These are phyloP conservation scores for Phanerochaete carnosa DNA, from an alignment of 768 basidiomycete genomes.

Conservation along the genomic window DNA sequence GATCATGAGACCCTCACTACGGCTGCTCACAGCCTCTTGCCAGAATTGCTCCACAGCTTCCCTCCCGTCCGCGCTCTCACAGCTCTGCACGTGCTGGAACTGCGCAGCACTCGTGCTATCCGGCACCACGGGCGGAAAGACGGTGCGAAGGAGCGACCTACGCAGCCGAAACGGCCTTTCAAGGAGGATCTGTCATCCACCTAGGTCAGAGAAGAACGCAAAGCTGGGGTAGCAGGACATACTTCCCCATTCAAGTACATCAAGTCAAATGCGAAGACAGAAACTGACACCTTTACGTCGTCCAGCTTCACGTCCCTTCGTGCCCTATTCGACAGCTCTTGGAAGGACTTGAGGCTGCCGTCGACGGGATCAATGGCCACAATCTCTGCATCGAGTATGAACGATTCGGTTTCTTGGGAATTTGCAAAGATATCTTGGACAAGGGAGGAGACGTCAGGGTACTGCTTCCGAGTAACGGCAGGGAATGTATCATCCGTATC, in stretches of 20 bases:
- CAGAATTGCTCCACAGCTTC: conserved; percentile 74
- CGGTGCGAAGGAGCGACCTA: conserved; percentile 55
- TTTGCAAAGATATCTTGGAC: conserved; percentile 47
- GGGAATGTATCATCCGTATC: conserved; percentile 6
- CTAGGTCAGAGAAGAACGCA: conserved; percentile 4
- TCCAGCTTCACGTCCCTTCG: conserved; percentile 76
- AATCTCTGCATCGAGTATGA: conserved; percentile 84
- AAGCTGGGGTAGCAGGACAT: conserved; percentile 25
- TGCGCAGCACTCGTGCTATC: conserved; percentile 47
- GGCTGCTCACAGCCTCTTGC: conserved; percentile 67
- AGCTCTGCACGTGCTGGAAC: conserved; percentile 72
- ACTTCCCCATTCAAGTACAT: conserved; percentile 85
- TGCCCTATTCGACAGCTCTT: conserved; percentile 81
- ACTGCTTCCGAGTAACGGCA: conserved; percentile 39
- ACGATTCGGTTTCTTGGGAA: conserved; percentile 45
- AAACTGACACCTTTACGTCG: conserved; percentile 75
- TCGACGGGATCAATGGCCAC: conserved; percentile 72
- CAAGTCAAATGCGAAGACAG: conserved; percentile 86
- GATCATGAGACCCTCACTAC: conserved; percentile 92
- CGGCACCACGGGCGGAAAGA: conserved; percentile 54
- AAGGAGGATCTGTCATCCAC: conserved; percentile 54
- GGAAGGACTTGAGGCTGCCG: conserved; percentile 73
- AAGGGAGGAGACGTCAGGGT: conserved; percentile 74
- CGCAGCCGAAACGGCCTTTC: conserved; percentile 67
- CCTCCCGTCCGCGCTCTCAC: conserved; percentile 60